Base-by-base conservation (phyloP, 768 basidiomycete genomes). In the Butyriboletus loyo region DNA sequence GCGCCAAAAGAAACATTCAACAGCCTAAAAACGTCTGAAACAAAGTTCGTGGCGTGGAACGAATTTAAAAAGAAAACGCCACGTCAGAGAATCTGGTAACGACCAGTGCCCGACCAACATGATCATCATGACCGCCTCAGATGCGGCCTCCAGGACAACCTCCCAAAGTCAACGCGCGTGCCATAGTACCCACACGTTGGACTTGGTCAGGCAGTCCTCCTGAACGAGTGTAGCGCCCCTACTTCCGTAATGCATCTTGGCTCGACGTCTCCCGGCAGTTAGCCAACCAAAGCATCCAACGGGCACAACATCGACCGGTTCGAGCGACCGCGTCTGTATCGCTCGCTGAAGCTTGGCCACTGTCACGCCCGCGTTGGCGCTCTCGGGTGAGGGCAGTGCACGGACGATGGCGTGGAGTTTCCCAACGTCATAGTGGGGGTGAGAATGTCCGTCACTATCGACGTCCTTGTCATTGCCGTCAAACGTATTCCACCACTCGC, bases 211-310 rank as follows among this genome's bases (percentile, higher is more conserved):
- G 5, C 42, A 38, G 44, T 66, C 66, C 19, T 57, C 57, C n/a
- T 49, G 44, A 22, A n/a, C 31, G 13, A 27, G 30, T 8, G 27
- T 17, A 7, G 42, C 31, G 8, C 22, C 27, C 10, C 25, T 15
- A 45, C 15, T 28, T 13, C 35, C 53, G 0, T 56, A 31, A 32
- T 31, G 31, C 30, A 53, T 1, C 14, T 47, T 64, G 46, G 40
- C 22, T 0, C 47, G 7, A 11, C 55, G 63, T 43, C 36, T 45
- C 13, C 49, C 36, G 17, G 54, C 56, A 1, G 25, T 34, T 11
- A 65, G 24, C 61, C 63, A 60, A 1, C 35, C n/a, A 49, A 66
- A 63, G 30, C 65, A 68, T 15, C 65, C 65, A 1, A 39, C 27
- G 3, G 61, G 53, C 10, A 28, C 38, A 1, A 58, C 46, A 3